Base-by-base conservation (phyloP, 78 protist genomes). In the Anaeramoeba ignava region DNA sequence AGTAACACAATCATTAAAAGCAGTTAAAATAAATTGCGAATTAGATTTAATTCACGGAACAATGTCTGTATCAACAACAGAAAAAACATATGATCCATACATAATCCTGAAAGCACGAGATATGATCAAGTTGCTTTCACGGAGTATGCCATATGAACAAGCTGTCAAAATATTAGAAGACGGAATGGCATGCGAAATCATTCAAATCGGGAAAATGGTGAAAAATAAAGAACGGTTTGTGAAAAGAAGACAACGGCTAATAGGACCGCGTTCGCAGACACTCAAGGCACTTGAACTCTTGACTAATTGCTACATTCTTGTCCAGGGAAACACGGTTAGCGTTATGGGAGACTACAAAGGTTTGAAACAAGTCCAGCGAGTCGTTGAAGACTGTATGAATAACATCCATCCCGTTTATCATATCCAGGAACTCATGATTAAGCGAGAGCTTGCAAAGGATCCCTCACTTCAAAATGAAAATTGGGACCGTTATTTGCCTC, bases 381-480 rank as follows among this genome's bases (percentile, higher is more conserved):
- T 98, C 0, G 96, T 96, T 3, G 92, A 88, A 27, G 99, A 96
- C 87, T 94, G 98, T 88, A 91, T 98, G 97, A 83, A 89, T 68
- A 98, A 98, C 88, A 84, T 96, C 17, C 99, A 98, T 84, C 99
- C 99, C 3, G 89, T 98, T 37, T 98, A 96, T 88, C 88, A 94
- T 82, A 95, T 98, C 90, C 37, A 84, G 83, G 79, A 87, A 78
- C 90, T 96, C 82, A 96, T 98, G 97, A 95, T 98, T 87, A 93
- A 91, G 82, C 85, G 93, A 17, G 99, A 98, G 81, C 95, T 98
- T 33, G 86, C 83, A 33, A 95, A 94, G 83, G 94, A 93, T 84
- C 91, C 87, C 36, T 41, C 39, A 1, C 88, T 98, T 42, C 85
- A 85, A 41, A n/a, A 78, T 3, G 98, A 93, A 85, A 81, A 67